Conservation (phyloP, 2,329 filamentous ascomycete genomes). For the Penicillium sp. region DNA sequence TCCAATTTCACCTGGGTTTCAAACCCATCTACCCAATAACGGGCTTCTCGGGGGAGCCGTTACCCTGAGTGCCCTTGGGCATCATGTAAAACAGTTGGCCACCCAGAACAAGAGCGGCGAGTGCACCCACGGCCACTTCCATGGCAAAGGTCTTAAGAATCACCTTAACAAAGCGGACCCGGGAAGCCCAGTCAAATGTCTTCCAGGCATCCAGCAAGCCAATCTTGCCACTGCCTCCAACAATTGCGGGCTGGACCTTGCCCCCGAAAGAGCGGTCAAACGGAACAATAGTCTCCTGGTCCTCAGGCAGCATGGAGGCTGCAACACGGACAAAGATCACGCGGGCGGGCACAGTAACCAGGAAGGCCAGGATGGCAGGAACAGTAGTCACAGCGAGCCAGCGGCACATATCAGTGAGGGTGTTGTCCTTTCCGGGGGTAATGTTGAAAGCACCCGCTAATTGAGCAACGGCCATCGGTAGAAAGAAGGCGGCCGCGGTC, state of each 20-base stretch:
- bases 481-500: conserved; percentile 47
- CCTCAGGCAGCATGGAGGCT: conserved; percentile 79
- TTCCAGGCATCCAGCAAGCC: conserved; percentile 75
- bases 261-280: conserved; percentile 87
- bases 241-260: conserved; percentile 70
- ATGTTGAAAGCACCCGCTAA: conserved; percentile 44
- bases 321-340: conserved; percentile 81
- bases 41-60: background rate
- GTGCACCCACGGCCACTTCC: conserved; percentile 47
- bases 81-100: conserved; percentile 52
- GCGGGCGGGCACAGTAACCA: conserved; percentile 72
- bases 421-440: conserved; percentile 21
- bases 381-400: conserved; percentile 36
- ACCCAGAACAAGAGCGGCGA: conserved; percentile 53
- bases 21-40: background rate
- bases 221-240: conserved; percentile 71
- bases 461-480: conserved; percentile 48
- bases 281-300: conserved; percentile 79
- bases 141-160: conserved; percentile 70
- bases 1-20: background rate
- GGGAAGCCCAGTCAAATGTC: conserved; percentile 71
- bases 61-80: conserved; percentile 3
- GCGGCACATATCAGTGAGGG: conserved; percentile 35
- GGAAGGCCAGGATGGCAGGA: conserved; percentile 52
- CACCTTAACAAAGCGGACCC: conserved; percentile 71